Base-by-base conservation (phyloP, 1,284 basidiomycete genomes). In the Ceratobasidium sp. region DNA sequence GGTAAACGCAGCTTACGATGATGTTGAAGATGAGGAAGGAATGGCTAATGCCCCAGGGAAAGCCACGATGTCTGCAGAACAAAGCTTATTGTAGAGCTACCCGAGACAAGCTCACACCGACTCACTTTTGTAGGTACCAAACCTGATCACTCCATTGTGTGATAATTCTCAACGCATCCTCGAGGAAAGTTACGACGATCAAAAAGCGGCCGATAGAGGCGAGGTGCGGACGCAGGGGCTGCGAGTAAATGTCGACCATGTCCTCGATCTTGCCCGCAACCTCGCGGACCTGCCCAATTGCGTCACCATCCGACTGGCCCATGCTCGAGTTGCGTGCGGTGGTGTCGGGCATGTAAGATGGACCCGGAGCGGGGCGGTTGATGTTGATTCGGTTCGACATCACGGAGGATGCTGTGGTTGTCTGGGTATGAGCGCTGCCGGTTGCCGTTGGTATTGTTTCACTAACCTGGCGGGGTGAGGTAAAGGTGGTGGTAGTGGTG, bases 111-210 rank as follows among this genome's bases (percentile, higher is more conserved):
- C 19, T 49, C 56, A 34, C 8, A n/a, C 77, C 25, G 15, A 88
- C 92, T 82, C 81, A 95, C 95, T 91, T 92, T 85, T 97, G 94
- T 81, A 98, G 87, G 84, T 98, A 98, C 95, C 96, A 98, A 70
- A 97, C 89, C 85, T 99, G 97, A 86, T 99, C 97, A 70, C 89
- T 83, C 95, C 96, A 98, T 84, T 99, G 97, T 11, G 96, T 95
- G 78, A 95, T 79, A 83, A 99, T 99, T 80, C 97, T 88, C 82
- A 98, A 85, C 13, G 97, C 95, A 84, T 99, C 97, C 87, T 99
- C 97, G 83, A 97, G 86, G 87, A 99, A 99, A 5, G 97, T 99
- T 57, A 98, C 96, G 75, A 99, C 96, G 84, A 99, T 99, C 80
- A 99, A 86, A 86, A 99, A 99, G 80, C 98, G 90, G 78, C 96